These are phyloP conservation scores for Lyophyllum decastes DNA, from an alignment of 768 basidiomycete species.

Conservation along the genomic window DNA sequence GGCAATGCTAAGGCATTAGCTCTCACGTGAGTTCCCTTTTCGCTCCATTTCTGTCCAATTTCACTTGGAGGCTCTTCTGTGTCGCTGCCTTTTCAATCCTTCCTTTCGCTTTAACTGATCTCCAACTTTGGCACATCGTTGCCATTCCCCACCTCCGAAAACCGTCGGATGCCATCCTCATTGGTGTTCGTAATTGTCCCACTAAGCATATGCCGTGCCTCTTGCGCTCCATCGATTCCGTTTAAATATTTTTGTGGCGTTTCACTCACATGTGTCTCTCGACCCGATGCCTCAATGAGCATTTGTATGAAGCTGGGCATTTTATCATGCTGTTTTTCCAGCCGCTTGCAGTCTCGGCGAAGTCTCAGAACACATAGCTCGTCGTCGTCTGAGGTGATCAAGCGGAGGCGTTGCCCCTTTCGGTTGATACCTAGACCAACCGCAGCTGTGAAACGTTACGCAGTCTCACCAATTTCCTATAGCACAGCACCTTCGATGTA, in stretches of 20 bases:
- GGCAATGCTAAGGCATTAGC: conserved; percentile 18
- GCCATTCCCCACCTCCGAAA: conserved; percentile 15
- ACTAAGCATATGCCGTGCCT: conserved; percentile 7
- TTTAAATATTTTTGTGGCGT: conserved; percentile 6
- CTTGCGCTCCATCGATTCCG: not conserved
- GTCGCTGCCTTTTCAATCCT: conserved; percentile 6
- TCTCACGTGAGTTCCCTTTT: conserved; percentile 12
- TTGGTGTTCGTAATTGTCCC: conserved; percentile 1
- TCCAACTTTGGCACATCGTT: conserved; percentile 13
- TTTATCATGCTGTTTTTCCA: not conserved
- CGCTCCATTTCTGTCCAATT: conserved; percentile 4
- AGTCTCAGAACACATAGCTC: conserved; percentile 2
- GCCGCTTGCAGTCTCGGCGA: conserved; percentile 1
- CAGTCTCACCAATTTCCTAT: conserved; percentile 9
- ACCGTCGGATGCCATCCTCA: conserved; percentile 4
- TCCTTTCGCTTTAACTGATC: conserved; percentile 13
- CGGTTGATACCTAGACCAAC: not conserved
- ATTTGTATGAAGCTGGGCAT: conserved; percentile 2
- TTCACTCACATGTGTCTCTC: conserved; percentile 8
- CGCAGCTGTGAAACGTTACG: not conserved
- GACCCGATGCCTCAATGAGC: not conserved
- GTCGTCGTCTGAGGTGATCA: conserved; percentile 13
- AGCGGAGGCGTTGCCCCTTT: not conserved
- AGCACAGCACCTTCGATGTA: not conserved
- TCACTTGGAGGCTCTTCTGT: conserved; percentile 10